These are phyloP conservation scores for Coemansia nantahalensis DNA, from an alignment of 192 early-diverging fungal genomes.

Conservation along the genomic window DNA sequence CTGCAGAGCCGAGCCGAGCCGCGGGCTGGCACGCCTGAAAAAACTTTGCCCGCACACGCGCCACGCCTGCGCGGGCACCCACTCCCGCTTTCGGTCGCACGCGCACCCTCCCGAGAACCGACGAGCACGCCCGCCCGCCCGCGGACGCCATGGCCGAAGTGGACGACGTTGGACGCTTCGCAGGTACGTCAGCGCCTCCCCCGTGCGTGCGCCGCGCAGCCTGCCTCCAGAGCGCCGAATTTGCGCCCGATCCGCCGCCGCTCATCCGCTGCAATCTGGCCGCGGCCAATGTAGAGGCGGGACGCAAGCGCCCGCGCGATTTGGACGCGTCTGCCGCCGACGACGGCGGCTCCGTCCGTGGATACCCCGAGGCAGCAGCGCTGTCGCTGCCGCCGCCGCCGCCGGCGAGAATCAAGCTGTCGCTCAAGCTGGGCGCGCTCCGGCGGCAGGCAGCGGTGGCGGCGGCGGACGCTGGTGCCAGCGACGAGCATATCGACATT, in stretches of 20 bases:
- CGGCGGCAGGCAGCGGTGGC: slow-evolving; percentile 5
- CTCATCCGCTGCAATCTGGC: neutral
- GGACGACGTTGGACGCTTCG: slow-evolving; percentile 1
- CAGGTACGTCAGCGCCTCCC: too few species aligned
- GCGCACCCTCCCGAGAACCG: too few species aligned
- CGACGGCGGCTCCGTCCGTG: neutral
- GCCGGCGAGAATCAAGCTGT: slow-evolving; percentile 35
- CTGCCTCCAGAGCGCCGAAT: too few species aligned
- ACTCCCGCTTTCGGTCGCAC: too few species aligned
- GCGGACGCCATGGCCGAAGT: slow-evolving; percentile 1
- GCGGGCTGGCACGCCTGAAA: too few species aligned
- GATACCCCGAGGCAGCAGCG: neutral
- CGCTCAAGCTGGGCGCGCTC: slow-evolving; percentile 37
- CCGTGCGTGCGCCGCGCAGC: too few species aligned
- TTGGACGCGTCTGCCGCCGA: slow-evolving; percentile 1
- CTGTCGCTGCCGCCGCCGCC: slow-evolving; percentile 3
- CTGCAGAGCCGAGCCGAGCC: too few species aligned
- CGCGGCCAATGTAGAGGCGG: slow-evolving; percentile 5
- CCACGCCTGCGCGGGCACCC: too few species aligned
- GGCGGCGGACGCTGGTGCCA: slow-evolving; percentile 1
- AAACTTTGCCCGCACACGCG: too few species aligned
- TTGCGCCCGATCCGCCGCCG: too few species aligned
- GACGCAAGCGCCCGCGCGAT: slow-evolving; percentile 10
- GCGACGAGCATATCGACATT: slow-evolving; percentile 23
- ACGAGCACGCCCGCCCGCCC: too few species aligned